Percentiles rank a stretch among this genome's conserved stretches.
phyloP scores from a whole-genome alignment of 345 rosid genomes.

The Syzygium grande region DNA sequence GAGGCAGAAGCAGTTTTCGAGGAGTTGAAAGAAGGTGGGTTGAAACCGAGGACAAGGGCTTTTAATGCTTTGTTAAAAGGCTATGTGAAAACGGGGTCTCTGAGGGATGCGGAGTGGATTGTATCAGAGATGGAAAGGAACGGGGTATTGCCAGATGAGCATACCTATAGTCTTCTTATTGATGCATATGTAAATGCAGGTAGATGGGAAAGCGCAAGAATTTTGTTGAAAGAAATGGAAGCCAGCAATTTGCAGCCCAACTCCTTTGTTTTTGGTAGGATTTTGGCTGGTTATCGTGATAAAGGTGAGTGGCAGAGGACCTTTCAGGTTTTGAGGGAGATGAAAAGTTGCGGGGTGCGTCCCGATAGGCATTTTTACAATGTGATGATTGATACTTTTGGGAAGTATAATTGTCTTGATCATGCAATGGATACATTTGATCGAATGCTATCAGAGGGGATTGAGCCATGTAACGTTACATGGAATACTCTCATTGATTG shows the following conservation, averaged over 20 bases:
- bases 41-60: constrained; percentile 69
- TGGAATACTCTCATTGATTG: constrained; percentile 97
- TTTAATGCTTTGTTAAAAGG: constrained; percentile 86
- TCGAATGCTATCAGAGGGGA: constrained; percentile 67
- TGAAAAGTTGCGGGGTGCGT: constrained; percentile 70
- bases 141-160: constrained; percentile 81
- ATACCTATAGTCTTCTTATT: constrained; percentile 70
- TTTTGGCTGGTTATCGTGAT: constrained; percentile 73
- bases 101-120: constrained; percentile 71
- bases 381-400: constrained; percentile 92
- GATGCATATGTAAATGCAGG: constrained; percentile 90
- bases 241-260: constrained; percentile 59
- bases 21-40: constrained; percentile 75
- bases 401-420: constrained; percentile 85
- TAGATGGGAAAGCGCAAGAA: constrained; percentile 93
- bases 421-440: constrained; percentile 84
- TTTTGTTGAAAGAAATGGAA: constrained; percentile 94
- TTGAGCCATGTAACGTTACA: constrained; percentile 74
- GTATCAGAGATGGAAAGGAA: constrained; percentile 87
- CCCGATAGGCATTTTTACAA: constrained; percentile 89
- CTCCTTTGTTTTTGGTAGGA: constrained; percentile 73
- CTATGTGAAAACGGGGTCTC: constrained; percentile 62
- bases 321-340: constrained; percentile 86
- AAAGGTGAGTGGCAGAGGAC: constrained; percentile 95
- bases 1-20: constrained; percentile 97